Evolutionary conservation across 441 rosid genomes (phyloP).

Genomic region (Jatropha multifida): DNA sequence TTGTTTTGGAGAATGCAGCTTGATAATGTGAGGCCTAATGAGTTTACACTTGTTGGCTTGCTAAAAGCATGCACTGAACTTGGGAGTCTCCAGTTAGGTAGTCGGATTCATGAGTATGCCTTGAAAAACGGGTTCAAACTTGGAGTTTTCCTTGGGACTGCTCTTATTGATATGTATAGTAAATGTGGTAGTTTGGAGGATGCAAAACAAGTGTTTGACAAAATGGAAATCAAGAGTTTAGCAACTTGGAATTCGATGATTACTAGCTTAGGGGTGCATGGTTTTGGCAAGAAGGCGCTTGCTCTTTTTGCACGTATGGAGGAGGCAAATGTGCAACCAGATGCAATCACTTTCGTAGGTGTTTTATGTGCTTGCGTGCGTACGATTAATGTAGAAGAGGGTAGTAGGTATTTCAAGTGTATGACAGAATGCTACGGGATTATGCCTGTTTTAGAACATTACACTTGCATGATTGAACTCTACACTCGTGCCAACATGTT

Average conservation of each 20-base stretch:
- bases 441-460: conserved; percentile 68
- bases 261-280: conserved; percentile 80
- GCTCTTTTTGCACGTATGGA: conserved; percentile 56
- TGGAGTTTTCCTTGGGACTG: conserved; percentile 66
- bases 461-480: conserved; percentile 74
- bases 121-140: conserved; percentile 55
- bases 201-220: conserved; percentile 52
- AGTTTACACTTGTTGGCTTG: conserved; percentile 69
- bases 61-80: conserved; percentile 64
- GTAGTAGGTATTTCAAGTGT: conserved; percentile 52
- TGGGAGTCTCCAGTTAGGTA: conserved; percentile 62
- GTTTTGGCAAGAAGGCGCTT: conserved; percentile 57
- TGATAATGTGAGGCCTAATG: conserved; percentile 58
- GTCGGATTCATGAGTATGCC: conserved; percentile 60
- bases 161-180: conserved; percentile 85
- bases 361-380: conserved; percentile 73
- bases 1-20: conserved; percentile 55
- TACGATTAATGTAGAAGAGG: conserved; percentile 51
- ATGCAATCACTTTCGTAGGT: conserved; percentile 71
- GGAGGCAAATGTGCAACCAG: conserved; percentile 45
- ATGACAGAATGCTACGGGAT: conserved; percentile 53
- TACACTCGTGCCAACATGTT: conserved; percentile 62
- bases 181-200: conserved; percentile 75
- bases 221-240: conserved; percentile 56
- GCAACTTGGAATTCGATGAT: conserved; percentile 75